phyloP scores from a whole-genome alignment of 306 rosid genomes.

The Benincasa hispida region DNA sequence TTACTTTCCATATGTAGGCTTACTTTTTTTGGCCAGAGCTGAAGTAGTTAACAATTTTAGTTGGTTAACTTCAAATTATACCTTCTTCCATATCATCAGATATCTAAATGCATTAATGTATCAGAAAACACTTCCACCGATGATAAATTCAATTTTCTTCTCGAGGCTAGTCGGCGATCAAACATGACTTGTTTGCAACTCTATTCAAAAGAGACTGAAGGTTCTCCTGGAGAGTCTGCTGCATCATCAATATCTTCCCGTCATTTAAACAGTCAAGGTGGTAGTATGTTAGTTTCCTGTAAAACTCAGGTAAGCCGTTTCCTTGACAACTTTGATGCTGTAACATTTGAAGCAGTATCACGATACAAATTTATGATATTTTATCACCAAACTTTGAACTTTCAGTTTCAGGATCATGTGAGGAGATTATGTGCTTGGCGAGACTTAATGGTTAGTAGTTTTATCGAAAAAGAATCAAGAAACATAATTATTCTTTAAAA shows the following conservation, averaged over 20 bases:
- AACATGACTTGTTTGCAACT: constrained; percentile 69
- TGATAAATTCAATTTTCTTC: constrained; percentile 68
- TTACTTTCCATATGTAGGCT: neutral
- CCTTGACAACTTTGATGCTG: neutral
- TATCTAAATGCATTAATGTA: constrained; percentile 33
- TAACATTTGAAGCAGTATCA: constrained; percentile 5
- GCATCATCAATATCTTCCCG: constrained; percentile 64
- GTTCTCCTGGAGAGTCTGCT: constrained; percentile 70
- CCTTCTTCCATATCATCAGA: constrained; percentile 7
- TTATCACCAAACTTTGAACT: neutral
- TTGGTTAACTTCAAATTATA: neutral
- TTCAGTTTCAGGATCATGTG: constrained; percentile 49
- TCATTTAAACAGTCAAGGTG: constrained; percentile 31
- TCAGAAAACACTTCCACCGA: constrained; percentile 67
- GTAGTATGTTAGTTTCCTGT: constrained; percentile 30
- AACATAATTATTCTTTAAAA: neutral
- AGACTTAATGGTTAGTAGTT: constrained; percentile 72
- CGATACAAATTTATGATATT: neutral
- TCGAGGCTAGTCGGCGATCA: constrained; percentile 87
- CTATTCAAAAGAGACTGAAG: constrained; percentile 60
- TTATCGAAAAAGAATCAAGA: neutral
- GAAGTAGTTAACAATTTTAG: neutral
- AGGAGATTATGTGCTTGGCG: constrained; percentile 77
- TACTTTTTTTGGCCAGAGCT: neutral
- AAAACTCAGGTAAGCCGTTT: constrained; percentile 54